Evolutionary conservation across 2,329 filamentous ascomycete genomes (phyloP).

Genomic region (Paecilomyces sp.): DNA sequence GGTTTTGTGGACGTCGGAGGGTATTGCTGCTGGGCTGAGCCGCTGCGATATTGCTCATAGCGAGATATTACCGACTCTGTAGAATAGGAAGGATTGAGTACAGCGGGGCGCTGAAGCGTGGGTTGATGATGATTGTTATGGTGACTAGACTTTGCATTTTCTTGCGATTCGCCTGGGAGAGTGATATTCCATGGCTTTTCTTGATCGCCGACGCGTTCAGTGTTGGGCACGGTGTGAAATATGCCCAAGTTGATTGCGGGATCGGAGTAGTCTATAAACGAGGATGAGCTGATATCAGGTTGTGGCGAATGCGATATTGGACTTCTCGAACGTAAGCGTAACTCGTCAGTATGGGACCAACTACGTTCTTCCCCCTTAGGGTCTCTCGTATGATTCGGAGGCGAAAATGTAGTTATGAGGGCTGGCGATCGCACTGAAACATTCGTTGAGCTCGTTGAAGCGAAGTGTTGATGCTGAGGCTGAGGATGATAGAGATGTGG

Average conservation of each 20-base stretch:
- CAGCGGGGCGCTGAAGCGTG: neutral
- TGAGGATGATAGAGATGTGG: neutral
- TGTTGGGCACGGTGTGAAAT: conserved; percentile 24
- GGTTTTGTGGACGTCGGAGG: neutral
- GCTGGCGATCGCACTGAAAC: conserved; percentile 5
- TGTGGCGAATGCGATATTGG: conserved; percentile 20
- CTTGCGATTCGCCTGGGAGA: conserved; percentile 19
- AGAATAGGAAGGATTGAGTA: neutral
- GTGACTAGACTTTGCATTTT: conserved; percentile 1
- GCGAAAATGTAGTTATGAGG: conserved; percentile 7
- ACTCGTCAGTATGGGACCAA: conserved; percentile 22
- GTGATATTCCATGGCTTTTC: conserved; percentile 29
- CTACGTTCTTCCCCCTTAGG: conserved; percentile 3
- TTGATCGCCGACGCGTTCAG: conserved; percentile 27
- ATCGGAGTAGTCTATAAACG: conserved; percentile 14
- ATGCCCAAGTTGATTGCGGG: conserved; percentile 23
- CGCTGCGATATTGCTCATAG: neutral
- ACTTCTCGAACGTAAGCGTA: conserved; percentile 31
- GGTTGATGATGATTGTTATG: neutral
- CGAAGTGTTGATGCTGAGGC: neutral
- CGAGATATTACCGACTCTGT: neutral
- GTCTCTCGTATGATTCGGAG: neutral
- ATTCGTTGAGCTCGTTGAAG: conserved; percentile 1
- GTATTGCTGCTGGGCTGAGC: neutral
- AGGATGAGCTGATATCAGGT: conserved; percentile 14